These are phyloP conservation scores for Prunus mongolica DNA, from an alignment of 306 rosid genomes.

Conservation along the genomic window DNA sequence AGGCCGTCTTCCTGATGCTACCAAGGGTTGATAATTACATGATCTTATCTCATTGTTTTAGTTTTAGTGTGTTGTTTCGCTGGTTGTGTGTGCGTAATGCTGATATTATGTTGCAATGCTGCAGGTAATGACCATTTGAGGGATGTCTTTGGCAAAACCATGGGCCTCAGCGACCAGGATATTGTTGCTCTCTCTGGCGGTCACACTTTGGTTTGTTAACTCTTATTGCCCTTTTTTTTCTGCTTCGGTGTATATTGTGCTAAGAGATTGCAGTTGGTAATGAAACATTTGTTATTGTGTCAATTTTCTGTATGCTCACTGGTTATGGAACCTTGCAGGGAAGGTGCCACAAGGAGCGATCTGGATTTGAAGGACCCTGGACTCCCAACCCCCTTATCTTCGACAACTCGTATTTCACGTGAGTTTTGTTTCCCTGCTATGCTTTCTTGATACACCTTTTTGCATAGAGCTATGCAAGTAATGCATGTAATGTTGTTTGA, in stretches of 20 bases:
- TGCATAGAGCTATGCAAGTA: neutral
- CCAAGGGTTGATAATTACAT: conserved; percentile 44
- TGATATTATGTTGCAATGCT: neutral
- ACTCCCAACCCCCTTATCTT: conserved; percentile 85
- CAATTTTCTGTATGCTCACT: neutral
- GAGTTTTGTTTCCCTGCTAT: conserved; percentile 6
- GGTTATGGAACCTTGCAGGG: conserved; percentile 40
- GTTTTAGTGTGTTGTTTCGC: no score
- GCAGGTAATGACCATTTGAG: conserved; percentile 88
- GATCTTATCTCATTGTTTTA: neutral
- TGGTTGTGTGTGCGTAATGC: no score
- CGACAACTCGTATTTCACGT: conserved; percentile 85
- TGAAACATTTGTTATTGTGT: neutral
- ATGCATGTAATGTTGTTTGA: neutral
- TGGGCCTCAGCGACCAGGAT: conserved; percentile 90
- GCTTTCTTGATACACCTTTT: neutral
- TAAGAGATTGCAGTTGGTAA: neutral
- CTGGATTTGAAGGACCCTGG: conserved; percentile 99
- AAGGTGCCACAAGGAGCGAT: conserved; percentile 93
- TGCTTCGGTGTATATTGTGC: neutral
- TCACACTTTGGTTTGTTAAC: conserved; percentile 67
- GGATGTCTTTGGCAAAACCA: conserved; percentile 62
- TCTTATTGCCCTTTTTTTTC: neutral
- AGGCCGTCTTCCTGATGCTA: conserved; percentile 92
- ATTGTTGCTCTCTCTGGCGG: conserved; percentile 95